Conservation (phyloP, 495 filamentous ascomycete genomes). For the Penicillium goetzii region DNA sequence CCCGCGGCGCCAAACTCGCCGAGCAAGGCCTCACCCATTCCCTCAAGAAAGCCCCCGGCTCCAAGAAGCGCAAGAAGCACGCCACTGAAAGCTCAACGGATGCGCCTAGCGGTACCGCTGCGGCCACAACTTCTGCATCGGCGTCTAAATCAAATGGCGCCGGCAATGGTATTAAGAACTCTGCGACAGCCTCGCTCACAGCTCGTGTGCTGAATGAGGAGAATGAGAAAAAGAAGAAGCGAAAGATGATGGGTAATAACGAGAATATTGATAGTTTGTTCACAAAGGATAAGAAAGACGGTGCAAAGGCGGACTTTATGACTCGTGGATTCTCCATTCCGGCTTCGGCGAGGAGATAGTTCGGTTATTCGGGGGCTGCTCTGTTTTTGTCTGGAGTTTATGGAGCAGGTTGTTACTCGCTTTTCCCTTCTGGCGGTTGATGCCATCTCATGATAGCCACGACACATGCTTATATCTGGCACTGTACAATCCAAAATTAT, state of each 20-base stretch:
- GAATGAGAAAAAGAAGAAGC: constrained; percentile 75
- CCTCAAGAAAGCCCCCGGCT: constrained; percentile 75
- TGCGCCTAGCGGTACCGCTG: constrained; percentile 8
- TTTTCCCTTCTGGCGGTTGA: background rate
- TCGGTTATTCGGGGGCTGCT: constrained; percentile 7
- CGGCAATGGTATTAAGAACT: constrained; percentile 74
- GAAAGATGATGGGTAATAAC: constrained; percentile 68
- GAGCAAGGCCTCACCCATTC: constrained; percentile 79
- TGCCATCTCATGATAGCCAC: constrained; percentile 5
- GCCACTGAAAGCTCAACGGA: constrained; percentile 34
- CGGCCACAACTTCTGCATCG: constrained; percentile 7
- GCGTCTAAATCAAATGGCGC: constrained; percentile 34
- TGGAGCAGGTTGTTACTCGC: constrained; percentile 1
- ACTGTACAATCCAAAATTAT: constrained; percentile 33
- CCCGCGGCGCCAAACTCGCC: constrained; percentile 66
- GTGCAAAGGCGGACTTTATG: constrained; percentile 75
- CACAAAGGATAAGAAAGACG: constrained; percentile 55
- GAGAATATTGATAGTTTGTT: constrained; percentile 74
- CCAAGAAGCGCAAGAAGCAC: constrained; percentile 72
- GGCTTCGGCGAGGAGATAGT: constrained; percentile 36
- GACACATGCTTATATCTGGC: constrained; percentile 7
- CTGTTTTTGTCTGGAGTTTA: constrained; percentile 12
- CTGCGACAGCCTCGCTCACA: constrained; percentile 80
- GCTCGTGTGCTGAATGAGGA: constrained; percentile 85
- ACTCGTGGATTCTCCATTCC: constrained; percentile 73